Evolutionary conservation across 2,329 filamentous ascomycete genomes (phyloP).

Genomic region (Pseudocercospora crystallina): DNA sequence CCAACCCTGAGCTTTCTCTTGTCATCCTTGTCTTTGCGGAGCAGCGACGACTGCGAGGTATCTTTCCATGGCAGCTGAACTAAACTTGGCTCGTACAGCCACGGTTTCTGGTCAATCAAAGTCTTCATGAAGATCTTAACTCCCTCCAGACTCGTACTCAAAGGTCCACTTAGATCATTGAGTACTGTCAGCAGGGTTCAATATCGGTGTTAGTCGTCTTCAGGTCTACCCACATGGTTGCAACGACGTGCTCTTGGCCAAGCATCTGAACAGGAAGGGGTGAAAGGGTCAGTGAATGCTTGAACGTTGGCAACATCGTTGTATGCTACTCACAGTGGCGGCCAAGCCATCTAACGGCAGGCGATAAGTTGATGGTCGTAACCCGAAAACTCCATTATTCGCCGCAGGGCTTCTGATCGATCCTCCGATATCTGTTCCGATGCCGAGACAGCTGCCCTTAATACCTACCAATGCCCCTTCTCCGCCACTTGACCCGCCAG

Average conservation of each 20-base stretch:
- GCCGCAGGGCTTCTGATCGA: slow-evolving; percentile 51
- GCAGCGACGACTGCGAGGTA: slow-evolving; percentile 12
- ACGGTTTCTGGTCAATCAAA: slow-evolving; percentile 55
- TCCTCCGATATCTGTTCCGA: slow-evolving; percentile 54
- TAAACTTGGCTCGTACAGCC: slow-evolving; percentile 58
- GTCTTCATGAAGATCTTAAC: slow-evolving; percentile 55
- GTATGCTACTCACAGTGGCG: slow-evolving; percentile 26
- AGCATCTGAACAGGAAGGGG: slow-evolving; percentile 33
- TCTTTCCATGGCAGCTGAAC: slow-evolving; percentile 58
- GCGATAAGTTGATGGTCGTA: slow-evolving; percentile 45
- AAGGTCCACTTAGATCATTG: slow-evolving; percentile 49
- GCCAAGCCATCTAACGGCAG: slow-evolving; percentile 45
- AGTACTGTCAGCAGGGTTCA: background rate
- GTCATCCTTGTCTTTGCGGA: slow-evolving; percentile 21
- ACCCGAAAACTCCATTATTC: slow-evolving; percentile 48
- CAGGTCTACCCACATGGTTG: slow-evolving; percentile 17
- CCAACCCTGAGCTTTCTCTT: slow-evolving; percentile 54
- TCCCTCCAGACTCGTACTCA: slow-evolving; percentile 55
- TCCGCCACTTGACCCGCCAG: slow-evolving; percentile 57
- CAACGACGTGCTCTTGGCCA: slow-evolving; percentile 48
- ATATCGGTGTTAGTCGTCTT: background rate
- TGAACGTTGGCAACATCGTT: background rate
- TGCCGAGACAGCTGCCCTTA: slow-evolving; percentile 53
- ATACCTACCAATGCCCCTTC: slow-evolving; percentile 57
- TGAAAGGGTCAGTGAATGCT: background rate